Evolutionary conservation across 495 filamentous ascomycete species (phyloP).

Genomic region (Penicillium malachiteum): DNA sequence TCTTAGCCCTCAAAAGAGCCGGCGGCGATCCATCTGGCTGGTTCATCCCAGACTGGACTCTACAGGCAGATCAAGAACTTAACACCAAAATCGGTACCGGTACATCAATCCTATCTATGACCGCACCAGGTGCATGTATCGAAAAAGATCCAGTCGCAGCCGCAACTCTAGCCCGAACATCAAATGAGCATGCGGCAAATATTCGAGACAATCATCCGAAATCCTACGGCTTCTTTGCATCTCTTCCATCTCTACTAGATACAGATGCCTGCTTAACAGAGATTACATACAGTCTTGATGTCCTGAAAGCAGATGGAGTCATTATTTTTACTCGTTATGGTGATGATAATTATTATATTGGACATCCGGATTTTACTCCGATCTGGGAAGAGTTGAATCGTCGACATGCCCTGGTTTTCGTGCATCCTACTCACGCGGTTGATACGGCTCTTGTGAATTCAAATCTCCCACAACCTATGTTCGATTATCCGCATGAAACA

Average conservation of each 20-base stretch:
- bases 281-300: conserved; percentile 45
- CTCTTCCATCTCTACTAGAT: conserved; percentile 43
- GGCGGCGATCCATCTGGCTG: too few relatives aligned
- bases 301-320: conserved; percentile 50
- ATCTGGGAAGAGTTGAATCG: conserved; percentile 49
- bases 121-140: background rate
- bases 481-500: conserved; percentile 58
- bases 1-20: background rate
- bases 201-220: conserved; percentile 42
- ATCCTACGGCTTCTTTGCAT: conserved; percentile 49
- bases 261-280: conserved; percentile 37
- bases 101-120: too few relatives aligned
- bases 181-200: conserved; percentile 43
- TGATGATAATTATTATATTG: conserved; percentile 43
- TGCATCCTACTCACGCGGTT: conserved; percentile 50
- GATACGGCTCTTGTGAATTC: conserved; percentile 36
- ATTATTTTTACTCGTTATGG: conserved; percentile 54
- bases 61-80: background rate
- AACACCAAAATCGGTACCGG: too few relatives aligned
- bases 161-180: conserved; percentile 32
- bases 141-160: background rate
- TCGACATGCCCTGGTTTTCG: conserved; percentile 43
- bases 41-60: background rate
- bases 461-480: conserved; percentile 38
- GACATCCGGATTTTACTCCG: conserved; percentile 40